Conservation (phyloP, 192 early-diverging fungal genomes). For the Radiomyces spectabilis region DNA sequence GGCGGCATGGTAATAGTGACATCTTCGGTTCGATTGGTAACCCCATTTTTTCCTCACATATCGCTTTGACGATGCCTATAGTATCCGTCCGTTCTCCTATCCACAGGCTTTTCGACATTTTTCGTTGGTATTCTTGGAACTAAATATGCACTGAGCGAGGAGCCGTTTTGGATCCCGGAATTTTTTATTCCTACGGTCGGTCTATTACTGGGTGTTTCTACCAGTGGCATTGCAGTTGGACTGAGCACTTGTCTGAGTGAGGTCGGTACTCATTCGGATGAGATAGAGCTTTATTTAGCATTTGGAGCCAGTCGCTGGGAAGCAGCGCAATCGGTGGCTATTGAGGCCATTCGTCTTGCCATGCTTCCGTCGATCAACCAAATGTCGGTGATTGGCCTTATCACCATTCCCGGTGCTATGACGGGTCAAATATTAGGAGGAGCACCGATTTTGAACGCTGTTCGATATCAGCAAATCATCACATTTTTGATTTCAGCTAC, state of each 20-base stretch:
- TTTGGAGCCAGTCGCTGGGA: constrained; percentile 85
- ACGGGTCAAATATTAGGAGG: constrained; percentile 79
- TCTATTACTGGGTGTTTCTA: constrained; percentile 79
- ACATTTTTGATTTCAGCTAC: constrained; percentile 78
- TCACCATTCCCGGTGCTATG: constrained; percentile 86
- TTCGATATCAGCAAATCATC: constrained; percentile 76
- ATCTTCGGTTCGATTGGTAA: background rate
- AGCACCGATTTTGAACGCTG: constrained; percentile 67
- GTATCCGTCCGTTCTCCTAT: constrained; percentile 42
- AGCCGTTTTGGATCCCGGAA: constrained; percentile 62
- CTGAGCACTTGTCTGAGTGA: constrained; percentile 52
- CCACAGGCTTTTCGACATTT: constrained; percentile 41
- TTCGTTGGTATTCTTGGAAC: constrained; percentile 55
- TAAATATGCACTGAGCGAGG: constrained; percentile 60
- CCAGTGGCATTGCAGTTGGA: constrained; percentile 67
- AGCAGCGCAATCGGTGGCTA: constrained; percentile 61
- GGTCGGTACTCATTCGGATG: constrained; percentile 29
- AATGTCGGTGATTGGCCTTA: constrained; percentile 80
- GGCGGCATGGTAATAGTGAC: constrained; percentile 58
- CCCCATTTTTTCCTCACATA: background rate
- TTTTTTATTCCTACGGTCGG: constrained; percentile 86
- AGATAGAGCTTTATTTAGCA: constrained; percentile 42
- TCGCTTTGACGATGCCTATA: constrained; percentile 15
- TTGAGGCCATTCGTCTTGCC: constrained; percentile 64
- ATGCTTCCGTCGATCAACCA: constrained; percentile 76